phyloP scores from a whole-genome alignment of 139 green algal species.

The Yamagishiella unicocca region DNA sequence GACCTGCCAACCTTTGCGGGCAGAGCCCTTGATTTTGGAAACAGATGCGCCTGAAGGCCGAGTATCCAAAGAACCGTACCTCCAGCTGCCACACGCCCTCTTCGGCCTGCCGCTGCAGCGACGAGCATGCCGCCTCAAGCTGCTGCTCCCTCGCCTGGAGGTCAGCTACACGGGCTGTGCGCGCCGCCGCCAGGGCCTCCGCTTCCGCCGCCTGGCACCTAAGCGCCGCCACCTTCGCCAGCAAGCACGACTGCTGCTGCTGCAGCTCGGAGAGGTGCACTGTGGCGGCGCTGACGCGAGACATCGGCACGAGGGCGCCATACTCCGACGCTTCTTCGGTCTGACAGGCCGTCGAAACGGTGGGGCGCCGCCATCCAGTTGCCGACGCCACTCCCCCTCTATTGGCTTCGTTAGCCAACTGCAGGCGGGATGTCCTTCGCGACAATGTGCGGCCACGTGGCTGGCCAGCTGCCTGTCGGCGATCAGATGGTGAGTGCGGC shows the following conservation, averaged over 20 bases:
- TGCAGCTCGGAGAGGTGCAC: slow-evolving; percentile 1
- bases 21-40: too few relatives aligned
- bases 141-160: slow-evolving; percentile 34
- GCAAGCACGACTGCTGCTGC: slow-evolving; percentile 11
- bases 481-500: too few relatives aligned
- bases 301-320: not conserved
- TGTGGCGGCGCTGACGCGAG: not conserved
- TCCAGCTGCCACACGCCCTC: not conserved
- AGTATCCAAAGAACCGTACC: too few relatives aligned
- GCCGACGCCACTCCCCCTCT: too few relatives aligned
- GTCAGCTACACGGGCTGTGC: slow-evolving; percentile 14
- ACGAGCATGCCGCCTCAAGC: not conserved
- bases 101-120: not conserved
- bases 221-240: slow-evolving; percentile 7
- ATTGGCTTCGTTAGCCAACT: too few relatives aligned
- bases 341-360: not conserved
- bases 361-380: not conserved
- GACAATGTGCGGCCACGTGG: too few relatives aligned
- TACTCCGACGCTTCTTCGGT: not conserved
- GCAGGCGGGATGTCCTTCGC: too few relatives aligned
- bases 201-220: slow-evolving; percentile 32
- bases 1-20: too few relatives aligned
- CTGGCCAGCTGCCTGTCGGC: too few relatives aligned
- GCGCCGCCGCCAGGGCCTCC: slow-evolving; percentile 27
- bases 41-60: too few relatives aligned